These are phyloP conservation scores for Fusarium miscanthi DNA, from an alignment of 2,329 filamentous ascomycete species.

Conservation along the genomic window DNA sequence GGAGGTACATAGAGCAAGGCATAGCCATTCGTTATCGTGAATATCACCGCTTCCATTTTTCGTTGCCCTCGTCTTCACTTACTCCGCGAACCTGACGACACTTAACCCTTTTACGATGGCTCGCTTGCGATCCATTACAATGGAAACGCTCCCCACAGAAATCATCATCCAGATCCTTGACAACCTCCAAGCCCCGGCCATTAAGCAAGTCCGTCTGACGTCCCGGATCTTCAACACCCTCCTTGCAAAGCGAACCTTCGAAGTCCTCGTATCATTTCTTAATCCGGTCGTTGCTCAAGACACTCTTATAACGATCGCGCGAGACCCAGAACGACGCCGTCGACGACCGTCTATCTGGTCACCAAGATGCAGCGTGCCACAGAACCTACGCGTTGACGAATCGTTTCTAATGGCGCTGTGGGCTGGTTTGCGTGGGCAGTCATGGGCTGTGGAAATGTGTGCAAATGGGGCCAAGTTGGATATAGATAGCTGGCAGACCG, in stretches of 20 bases:
- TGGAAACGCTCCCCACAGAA: conserved; percentile 49
- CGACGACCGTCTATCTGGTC: conserved; percentile 49
- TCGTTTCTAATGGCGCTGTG: conserved; percentile 50
- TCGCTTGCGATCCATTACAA: conserved; percentile 30
- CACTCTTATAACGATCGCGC: conserved; percentile 38
- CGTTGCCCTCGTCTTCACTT: not conserved
- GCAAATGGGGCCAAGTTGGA: conserved; percentile 14
- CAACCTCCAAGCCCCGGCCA: conserved; percentile 38
- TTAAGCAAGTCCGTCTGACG: conserved; percentile 47
- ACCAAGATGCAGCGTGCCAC: conserved; percentile 49
- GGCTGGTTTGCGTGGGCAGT: conserved; percentile 43
- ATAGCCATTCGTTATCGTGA: not conserved
- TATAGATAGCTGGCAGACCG: conserved; percentile 30
- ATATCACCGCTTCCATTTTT: not conserved
- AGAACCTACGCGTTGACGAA: conserved; percentile 44
- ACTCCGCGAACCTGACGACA: not conserved
- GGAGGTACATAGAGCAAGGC: conserved; percentile 8
- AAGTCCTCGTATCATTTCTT: conserved; percentile 46
- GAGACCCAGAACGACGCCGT: conserved; percentile 39
- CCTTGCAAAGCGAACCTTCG: conserved; percentile 45
- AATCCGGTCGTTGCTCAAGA: conserved; percentile 42
- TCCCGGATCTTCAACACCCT: conserved; percentile 49
- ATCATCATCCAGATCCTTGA: conserved; percentile 46
- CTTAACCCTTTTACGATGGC: not conserved
- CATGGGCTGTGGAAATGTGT: conserved; percentile 33